Evolutionary conservation across 306 rosid genomes (phyloP), one percentile per base, ranked within the genome.

Genomic region (Arachis stenosperma): DNA sequence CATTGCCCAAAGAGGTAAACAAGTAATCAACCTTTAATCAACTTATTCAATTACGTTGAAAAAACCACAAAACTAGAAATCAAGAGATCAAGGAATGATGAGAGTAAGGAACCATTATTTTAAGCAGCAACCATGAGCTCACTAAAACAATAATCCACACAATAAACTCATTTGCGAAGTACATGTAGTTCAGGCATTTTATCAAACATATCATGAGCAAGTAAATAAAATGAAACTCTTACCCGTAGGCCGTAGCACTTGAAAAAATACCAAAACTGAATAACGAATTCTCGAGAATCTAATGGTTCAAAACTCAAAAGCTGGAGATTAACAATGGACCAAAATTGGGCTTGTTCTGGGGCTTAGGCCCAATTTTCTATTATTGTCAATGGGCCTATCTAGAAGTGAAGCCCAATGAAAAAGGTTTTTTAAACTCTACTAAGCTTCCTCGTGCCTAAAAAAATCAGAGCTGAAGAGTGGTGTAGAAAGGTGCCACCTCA

Each of bases 141-240:
- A 53, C 58, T 53, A n/a, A 22, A 53, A 53, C 14, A 27, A 5
- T 9, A 33, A 5, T 11, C 46, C 44, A 61, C 22, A 11, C 12
- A 60, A 33, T 12, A 6, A 60, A 12, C 9, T 61, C 46, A 12
- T 13, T 7, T 7, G 22, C 8, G 3, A n/a, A 61, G 66, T 3
- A 61, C 9, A 39, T 61, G 9, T 9, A 61, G 43, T 61, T 61
- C 48, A 61, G 14, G 66, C 66, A 61, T 61, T 61, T 61, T 30
- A 61, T 61, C 66, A 61, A 61, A 61, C 66, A 61, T 29, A 13
- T 6, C 29, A 39, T 8, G 48, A 37, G 48, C 66, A 12, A 36
- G 37, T 33, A 33, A 33, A 33, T 3, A 4, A 9, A 44, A 44
- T 3, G 0, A 11, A 48, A 48, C 15, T 11, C 12, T 11, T 9